Percentiles rank a stretch among this genome's conserved stretches.
These are phyloP conservation scores for Xylaria sp. DNA, from an alignment of 2,329 filamentous ascomycete species.

Conservation along the genomic window DNA sequence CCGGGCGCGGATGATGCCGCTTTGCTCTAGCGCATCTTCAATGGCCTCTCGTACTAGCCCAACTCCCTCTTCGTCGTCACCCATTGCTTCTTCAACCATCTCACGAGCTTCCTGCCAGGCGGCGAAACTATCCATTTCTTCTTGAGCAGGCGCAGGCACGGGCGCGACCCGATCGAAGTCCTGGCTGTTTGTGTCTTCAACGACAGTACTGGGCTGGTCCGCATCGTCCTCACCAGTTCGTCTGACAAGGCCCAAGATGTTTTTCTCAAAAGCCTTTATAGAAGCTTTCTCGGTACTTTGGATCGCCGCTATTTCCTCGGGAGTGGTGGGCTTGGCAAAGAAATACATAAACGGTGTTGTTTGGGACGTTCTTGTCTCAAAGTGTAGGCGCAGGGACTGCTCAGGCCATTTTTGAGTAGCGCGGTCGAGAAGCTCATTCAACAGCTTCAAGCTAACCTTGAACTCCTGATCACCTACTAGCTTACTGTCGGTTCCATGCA, in stretches of 20 bases:
- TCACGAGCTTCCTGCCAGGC: constrained; percentile 66
- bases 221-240: constrained; percentile 45
- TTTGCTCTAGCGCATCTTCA: constrained; percentile 65
- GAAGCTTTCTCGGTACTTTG: constrained; percentile 74
- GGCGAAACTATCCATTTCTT: constrained; percentile 50
- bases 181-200: constrained; percentile 35
- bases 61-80: constrained; percentile 66
- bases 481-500: constrained; percentile 80
- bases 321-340: constrained; percentile 85
- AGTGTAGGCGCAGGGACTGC: constrained; percentile 79
- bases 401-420: constrained; percentile 81
- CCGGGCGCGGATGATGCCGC: constrained; percentile 61
- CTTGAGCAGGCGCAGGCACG: constrained; percentile 38
- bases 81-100: constrained; percentile 67
- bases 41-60: constrained; percentile 65
- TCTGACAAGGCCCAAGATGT: constrained; percentile 64
- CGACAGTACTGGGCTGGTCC: constrained; percentile 34
- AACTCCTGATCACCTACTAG: constrained; percentile 86
- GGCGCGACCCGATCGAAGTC: constrained; percentile 16
- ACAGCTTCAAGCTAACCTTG: constrained; percentile 78
- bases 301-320: constrained; percentile 77
- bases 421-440: constrained; percentile 82
- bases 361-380: constrained; percentile 75
- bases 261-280: constrained; percentile 75
- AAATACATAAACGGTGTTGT: constrained; percentile 80